These are phyloP conservation scores for Colletotrichum sp. DNA, from an alignment of 2,329 filamentous ascomycete genomes.

Conservation along the genomic window DNA sequence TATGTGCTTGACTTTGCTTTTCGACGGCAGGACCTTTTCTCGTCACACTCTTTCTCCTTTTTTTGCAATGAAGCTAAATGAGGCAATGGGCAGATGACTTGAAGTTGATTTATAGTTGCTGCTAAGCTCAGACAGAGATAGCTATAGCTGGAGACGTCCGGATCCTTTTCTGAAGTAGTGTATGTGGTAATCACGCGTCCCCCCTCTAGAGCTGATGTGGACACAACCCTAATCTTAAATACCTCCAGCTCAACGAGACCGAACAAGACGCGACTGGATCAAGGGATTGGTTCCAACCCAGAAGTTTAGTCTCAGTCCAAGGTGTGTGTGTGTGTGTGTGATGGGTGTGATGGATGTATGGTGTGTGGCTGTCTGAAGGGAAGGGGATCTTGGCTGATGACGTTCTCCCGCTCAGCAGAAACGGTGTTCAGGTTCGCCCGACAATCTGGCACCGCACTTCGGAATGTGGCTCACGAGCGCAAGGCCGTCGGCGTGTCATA, in stretches of 20 bases:
- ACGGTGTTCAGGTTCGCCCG: not conserved
- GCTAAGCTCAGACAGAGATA: not conserved
- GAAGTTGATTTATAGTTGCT: not conserved
- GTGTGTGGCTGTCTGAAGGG: not conserved
- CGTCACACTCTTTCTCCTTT: not conserved
- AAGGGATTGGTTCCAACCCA: not conserved
- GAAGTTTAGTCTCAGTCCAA: not conserved
- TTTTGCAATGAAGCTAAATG: not conserved
- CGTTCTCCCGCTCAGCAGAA: not conserved
- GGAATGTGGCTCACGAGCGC: not conserved
- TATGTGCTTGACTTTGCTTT: not conserved
- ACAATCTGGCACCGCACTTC: not conserved
- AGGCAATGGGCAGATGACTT: not conserved
- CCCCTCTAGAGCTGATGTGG: not conserved
- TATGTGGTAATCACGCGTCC: not conserved
- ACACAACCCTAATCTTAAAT: constrained; percentile 17
- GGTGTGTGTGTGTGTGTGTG: not conserved
- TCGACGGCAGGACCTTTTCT: not conserved
- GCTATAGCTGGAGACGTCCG: not conserved
- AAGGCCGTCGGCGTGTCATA: not conserved
- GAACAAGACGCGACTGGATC: not conserved
- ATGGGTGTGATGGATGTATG: not conserved
- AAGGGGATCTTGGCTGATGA: not conserved
- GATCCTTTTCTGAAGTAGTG: not conserved
- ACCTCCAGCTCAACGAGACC: not conserved